Conservation (phyloP, 2,329 filamentous ascomycete species). For the Curvularia lunata region DNA sequence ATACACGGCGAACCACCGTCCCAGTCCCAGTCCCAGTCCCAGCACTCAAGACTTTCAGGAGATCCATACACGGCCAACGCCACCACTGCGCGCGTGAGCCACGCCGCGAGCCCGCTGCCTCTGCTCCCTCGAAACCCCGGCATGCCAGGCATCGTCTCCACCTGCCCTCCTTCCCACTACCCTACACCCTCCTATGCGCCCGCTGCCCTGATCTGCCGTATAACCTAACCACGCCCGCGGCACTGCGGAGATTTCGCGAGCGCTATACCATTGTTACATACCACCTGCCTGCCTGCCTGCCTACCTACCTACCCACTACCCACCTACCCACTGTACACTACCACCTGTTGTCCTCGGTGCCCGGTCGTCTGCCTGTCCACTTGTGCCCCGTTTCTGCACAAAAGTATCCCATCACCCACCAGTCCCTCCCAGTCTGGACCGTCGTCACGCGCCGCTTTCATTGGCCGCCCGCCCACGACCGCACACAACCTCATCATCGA, state of each 20-base stretch:
- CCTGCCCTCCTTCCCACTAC: conserved; percentile 35
- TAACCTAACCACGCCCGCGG: conserved; percentile 43
- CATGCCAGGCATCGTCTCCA: conserved; percentile 45
- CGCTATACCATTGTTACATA: conserved; percentile 31
- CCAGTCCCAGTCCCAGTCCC: conserved; percentile 13
- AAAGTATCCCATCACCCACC: background rate
- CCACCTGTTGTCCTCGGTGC: conserved; percentile 11
- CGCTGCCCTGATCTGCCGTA: conserved; percentile 43
- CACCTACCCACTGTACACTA: background rate
- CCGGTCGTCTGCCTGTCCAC: conserved; percentile 22
- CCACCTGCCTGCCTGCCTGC: background rate
- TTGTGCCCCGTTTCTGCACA: conserved; percentile 13
- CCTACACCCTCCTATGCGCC: conserved; percentile 31
- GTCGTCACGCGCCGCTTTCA: conserved; percentile 24
- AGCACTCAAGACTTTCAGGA: conserved; percentile 26
- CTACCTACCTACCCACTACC: too few species aligned
- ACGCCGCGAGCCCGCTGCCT: conserved; percentile 39
- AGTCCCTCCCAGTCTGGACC: conserved; percentile 31
- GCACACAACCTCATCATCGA: conserved; percentile 33
- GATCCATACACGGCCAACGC: conserved; percentile 27
- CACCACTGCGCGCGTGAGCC: conserved; percentile 47
- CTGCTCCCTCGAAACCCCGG: conserved; percentile 34
- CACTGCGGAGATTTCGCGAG: conserved; percentile 44
- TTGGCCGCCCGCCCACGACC: conserved; percentile 35
- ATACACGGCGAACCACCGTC: conserved; percentile 24